phyloP scores from a whole-genome alignment of 345 rosid species.

The Salix koriyanagi region DNA sequence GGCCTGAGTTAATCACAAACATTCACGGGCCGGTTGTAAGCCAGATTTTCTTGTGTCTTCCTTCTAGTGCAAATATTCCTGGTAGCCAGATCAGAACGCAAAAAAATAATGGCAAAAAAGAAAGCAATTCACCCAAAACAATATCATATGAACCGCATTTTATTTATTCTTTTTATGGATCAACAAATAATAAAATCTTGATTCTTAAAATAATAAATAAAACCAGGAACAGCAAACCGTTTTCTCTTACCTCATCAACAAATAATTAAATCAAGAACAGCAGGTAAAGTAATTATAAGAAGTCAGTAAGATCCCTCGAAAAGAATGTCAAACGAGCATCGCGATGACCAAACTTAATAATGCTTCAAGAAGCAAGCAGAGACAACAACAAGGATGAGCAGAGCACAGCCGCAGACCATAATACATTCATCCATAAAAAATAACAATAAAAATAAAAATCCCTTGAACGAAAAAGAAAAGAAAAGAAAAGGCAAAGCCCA shows the following conservation, averaged over 20 bases:
- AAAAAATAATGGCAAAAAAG: neutral
- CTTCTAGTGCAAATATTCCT: too few species aligned
- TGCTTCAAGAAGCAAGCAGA: neutral
- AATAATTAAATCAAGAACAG: neutral
- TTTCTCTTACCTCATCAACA: neutral
- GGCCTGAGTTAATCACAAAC: too few species aligned
- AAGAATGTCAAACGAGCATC: neutral
- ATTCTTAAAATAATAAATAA: neutral
- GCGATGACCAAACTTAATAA: neutral
- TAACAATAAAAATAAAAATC: too few species aligned
- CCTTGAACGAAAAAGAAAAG: too few species aligned
- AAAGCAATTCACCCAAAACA: too few species aligned
- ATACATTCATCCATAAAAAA: too few species aligned
- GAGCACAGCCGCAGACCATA: constrained; percentile 21
- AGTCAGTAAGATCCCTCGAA: neutral
- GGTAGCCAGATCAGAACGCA: neutral
- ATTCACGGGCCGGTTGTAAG: too few species aligned
- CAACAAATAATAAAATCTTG: neutral
- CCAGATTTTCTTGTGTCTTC: too few species aligned
- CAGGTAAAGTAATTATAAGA: neutral
- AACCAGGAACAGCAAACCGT: neutral
- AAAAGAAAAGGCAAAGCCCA: neutral
- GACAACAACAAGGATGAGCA: constrained; percentile 36
- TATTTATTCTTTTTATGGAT: neutral
- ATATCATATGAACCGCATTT: too few species aligned